Percentiles rank a stretch among this genome's conserved stretches.
Conservation (phyloP, 1,139 yeast species). For the Lodderomyces parapsilosis region DNA sequence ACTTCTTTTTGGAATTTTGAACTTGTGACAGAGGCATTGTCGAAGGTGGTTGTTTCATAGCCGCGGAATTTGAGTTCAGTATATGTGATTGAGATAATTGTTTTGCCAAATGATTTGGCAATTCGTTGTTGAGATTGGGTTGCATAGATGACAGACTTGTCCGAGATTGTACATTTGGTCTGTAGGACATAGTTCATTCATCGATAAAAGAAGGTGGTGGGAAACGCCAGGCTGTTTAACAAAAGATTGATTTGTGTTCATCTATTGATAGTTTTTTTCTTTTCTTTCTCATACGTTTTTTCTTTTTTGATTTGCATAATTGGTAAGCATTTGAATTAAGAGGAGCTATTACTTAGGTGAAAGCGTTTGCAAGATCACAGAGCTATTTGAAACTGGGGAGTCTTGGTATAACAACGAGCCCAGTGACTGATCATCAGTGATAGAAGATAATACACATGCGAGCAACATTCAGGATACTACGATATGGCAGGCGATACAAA, state of each 20-base stretch:
- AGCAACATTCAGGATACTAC: slow-evolving; percentile 1
- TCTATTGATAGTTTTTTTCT: not conserved
- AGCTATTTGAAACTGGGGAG: not conserved
- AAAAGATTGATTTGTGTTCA: not conserved
- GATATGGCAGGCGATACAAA: slow-evolving; percentile 1
- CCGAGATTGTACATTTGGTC: not conserved
- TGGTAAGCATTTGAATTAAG: not conserved
- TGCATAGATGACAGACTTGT: slow-evolving; percentile 2
- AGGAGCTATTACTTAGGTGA: not conserved
- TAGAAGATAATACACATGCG: too few species aligned
- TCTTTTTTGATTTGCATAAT: not conserved
- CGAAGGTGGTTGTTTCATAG: slow-evolving; percentile 6
- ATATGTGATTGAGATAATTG: slow-evolving; percentile 1
- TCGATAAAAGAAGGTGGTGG: slow-evolving; percentile 2
- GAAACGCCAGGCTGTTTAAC: not conserved
- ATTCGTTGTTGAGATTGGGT: not conserved
- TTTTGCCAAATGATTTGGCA: slow-evolving; percentile 2
- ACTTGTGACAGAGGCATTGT: slow-evolving; percentile 3
- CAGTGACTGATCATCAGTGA: too few species aligned
- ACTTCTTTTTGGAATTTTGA: slow-evolving; percentile 18
- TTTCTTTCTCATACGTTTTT: not conserved
- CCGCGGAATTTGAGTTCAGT: slow-evolving; percentile 2
- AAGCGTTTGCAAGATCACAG: not conserved
- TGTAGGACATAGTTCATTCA: not conserved
- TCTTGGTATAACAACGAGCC: not conserved